phyloP scores from a whole-genome alignment of 768 basidiomycete species.

The Trametes cinnabarina region DNA sequence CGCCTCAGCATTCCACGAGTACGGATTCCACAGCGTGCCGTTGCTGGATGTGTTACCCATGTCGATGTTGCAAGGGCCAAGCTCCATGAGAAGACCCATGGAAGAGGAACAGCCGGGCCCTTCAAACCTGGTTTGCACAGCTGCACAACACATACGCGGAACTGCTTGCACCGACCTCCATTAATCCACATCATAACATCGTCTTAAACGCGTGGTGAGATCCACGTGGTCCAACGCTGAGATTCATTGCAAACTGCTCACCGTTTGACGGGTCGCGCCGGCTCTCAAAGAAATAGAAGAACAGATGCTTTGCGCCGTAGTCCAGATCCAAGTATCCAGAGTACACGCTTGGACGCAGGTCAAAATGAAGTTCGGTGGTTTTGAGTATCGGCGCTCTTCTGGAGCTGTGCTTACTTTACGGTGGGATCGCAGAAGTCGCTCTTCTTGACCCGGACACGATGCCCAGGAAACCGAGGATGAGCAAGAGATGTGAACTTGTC shows the following conservation, averaged over 20 bases:
- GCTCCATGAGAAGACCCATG: slow-evolving; percentile 59
- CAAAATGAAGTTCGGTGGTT: too few species aligned
- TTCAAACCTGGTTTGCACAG: too few species aligned
- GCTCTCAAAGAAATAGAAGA: slow-evolving; percentile 64
- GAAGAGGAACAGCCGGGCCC: slow-evolving; percentile 60
- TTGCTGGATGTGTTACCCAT: slow-evolving; percentile 53
- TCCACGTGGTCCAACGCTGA: too few species aligned
- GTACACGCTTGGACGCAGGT: slow-evolving; percentile 36
- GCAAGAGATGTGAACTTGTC: slow-evolving; percentile 21
- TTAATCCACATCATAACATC: slow-evolving; percentile 75
- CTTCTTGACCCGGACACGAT: slow-evolving; percentile 60
- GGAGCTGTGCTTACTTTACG: slow-evolving; percentile 42
- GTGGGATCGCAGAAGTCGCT: slow-evolving; percentile 62
- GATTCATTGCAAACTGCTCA: slow-evolving; percentile 12
- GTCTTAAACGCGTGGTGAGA: slow-evolving; percentile 32
- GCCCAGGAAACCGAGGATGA: slow-evolving; percentile 51
- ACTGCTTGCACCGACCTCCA: slow-evolving; percentile 37
- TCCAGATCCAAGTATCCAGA: slow-evolving; percentile 48
- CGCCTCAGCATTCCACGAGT: slow-evolving; percentile 63
- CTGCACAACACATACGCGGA: too few species aligned
- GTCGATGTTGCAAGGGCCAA: slow-evolving; percentile 61
- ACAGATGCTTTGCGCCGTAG: slow-evolving; percentile 49
- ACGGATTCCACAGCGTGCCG: slow-evolving; percentile 61
- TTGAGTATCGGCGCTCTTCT: neutral
- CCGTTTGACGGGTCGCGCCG: slow-evolving; percentile 42